These are phyloP conservation scores for Xylaria scruposa DNA, from an alignment of 495 filamentous ascomycete species.

Conservation along the genomic window DNA sequence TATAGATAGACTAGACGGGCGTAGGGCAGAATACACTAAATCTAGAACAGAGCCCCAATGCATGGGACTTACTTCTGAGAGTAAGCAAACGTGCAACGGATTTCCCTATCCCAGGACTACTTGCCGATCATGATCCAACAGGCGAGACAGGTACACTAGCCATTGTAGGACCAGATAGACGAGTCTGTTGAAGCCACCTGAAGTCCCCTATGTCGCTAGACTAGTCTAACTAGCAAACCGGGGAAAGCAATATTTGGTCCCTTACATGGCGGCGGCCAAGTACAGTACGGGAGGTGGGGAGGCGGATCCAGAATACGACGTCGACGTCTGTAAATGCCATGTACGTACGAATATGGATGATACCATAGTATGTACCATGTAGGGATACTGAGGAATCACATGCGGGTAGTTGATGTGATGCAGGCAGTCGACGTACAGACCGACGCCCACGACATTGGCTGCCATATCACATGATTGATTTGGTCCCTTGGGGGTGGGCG, in stretches of 20 bases:
- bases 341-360: not conserved
- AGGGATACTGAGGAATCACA: not conserved
- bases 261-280: constrained; percentile 19
- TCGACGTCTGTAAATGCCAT: constrained; percentile 4
- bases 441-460: constrained; percentile 17
- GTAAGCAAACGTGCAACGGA: not conserved
- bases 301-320: constrained; percentile 12
- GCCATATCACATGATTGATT: constrained; percentile 27
- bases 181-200: not conserved
- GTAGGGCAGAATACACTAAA: not conserved
- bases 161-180: constrained; percentile 21
- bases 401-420: constrained; percentile 13
- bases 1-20: not conserved
- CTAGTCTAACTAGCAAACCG: constrained; percentile 1
- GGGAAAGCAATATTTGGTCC: constrained; percentile 15
- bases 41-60: constrained; percentile 13
- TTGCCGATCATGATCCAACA: not conserved
- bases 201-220: not conserved
- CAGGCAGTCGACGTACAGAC: constrained; percentile 14
- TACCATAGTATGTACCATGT: not conserved
- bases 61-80: not conserved
- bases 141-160: constrained; percentile 2
- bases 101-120: constrained; percentile 1
- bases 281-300: not conserved
- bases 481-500: not conserved